A percentile compares a stretch with the other conserved stretches of the same genome.
Conservation (phyloP, 169 alveolate genomes). For the Perkinsus olseni region DNA sequence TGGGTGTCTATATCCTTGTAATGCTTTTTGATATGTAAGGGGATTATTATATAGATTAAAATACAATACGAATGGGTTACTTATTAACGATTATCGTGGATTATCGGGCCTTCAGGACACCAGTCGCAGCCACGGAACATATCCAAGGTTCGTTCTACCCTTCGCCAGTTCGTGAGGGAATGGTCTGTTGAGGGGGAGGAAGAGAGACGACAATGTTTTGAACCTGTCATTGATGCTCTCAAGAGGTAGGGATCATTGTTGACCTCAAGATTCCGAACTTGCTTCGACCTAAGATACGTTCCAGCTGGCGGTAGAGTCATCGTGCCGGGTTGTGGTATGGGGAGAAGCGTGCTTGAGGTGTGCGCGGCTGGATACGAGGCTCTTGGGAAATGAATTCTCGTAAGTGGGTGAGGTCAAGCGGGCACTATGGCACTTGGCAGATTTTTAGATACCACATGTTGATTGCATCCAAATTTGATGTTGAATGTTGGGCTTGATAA, state of each 20-base stretch:
- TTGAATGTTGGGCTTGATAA: slow-evolving; percentile 10
- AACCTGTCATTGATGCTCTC: slow-evolving; percentile 59
- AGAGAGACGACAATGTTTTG: slow-evolving; percentile 67
- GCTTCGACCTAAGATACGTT: slow-evolving; percentile 7
- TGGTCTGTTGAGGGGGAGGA: slow-evolving; percentile 60
- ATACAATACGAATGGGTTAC: too few relatives aligned
- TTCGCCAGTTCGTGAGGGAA: slow-evolving; percentile 63
- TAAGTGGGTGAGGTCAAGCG: slow-evolving; percentile 64
- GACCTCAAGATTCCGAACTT: slow-evolving; percentile 19
- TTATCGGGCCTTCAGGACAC: not conserved
- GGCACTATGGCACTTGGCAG: slow-evolving; percentile 22
- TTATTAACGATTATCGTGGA: too few relatives aligned
- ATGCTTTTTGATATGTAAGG: too few relatives aligned
- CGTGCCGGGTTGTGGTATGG: slow-evolving; percentile 72
- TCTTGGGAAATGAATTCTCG: slow-evolving; percentile 76
- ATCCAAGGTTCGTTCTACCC: slow-evolving; percentile 48
- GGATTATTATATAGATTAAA: too few relatives aligned
- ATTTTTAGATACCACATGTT: not conserved
- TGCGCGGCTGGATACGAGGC: slow-evolving; percentile 66
- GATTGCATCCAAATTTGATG: slow-evolving; percentile 22
- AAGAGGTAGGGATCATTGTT: slow-evolving; percentile 21
- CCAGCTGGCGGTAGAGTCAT: slow-evolving; percentile 36
- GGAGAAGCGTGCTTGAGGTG: slow-evolving; percentile 68
- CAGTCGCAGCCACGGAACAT: not conserved
- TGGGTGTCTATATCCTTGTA: too few relatives aligned